Base-by-base conservation (phyloP, 2,329 filamentous ascomycete species). In the Fusarium continuum region DNA sequence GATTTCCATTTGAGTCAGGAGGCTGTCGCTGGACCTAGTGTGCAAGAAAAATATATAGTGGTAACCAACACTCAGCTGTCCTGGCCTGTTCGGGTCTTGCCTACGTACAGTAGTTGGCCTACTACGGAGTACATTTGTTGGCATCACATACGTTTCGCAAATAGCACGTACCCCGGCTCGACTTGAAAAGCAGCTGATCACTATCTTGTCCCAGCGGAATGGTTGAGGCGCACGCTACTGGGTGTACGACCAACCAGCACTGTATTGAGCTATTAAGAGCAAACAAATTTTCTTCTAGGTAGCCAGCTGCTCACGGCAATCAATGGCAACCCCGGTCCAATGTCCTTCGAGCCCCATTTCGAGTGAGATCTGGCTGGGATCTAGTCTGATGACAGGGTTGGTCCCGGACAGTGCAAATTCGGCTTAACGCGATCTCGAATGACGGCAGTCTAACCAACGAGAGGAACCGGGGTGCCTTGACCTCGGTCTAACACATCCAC, bases 401-500 rank as follows among this genome's bases (percentile, higher is more conserved):
- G 57, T 51, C 58, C 69, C 63, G 50, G 67, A 65, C 61, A 61
- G 59, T 58, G 64, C 50, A 47, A 61, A 50, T 52, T 54, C 20
- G 52, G 62, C 17, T 53, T 61, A 61, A 61, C 51, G 45, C 62
- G 65, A 70, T 70, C 68, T 70, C 29, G 60, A 58, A 58, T 67
- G 59, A 36, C 31, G 45, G 40, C 39, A 54, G 46, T 59, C 45
- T 54, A 26, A 44, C 40, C 34, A 32, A 40, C 44, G 47, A 58
- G 43, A 46, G 49, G 39, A 35, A 31, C 64, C 11, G 32, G 35
- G 48, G 44, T 41, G 19, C 31, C 48, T 45, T 47, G 31, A 34
- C 32, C 23, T 45, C 13, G 19, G n/a, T n/a, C 38, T 32, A 23
- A 23, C 41, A 34, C 23, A 23, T 39, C 39, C 50, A 55, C 54